Evolutionary conservation across 192 early-diverging fungal species (phyloP).

Genomic region (Linnemannia schmuckeri): DNA sequence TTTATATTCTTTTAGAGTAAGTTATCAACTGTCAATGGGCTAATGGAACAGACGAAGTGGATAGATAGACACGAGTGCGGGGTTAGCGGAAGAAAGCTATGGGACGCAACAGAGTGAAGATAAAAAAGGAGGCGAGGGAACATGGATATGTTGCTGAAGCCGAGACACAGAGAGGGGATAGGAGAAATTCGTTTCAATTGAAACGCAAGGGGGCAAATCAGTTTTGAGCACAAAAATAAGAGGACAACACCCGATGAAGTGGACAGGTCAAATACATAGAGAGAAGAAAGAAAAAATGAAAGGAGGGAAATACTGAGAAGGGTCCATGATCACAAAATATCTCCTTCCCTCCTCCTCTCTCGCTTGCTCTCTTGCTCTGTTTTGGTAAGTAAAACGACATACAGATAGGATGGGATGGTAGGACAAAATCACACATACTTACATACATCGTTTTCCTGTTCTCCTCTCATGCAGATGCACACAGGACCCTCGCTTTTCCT

Average conservation of each 20-base stretch:
- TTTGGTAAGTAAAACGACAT: not conserved
- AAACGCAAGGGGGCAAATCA: not conserved
- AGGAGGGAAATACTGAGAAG: too few relatives aligned
- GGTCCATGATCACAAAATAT: too few relatives aligned
- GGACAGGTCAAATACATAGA: not conserved
- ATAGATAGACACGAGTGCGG: too few relatives aligned
- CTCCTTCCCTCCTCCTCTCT: too few relatives aligned
- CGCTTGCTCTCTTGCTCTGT: not conserved
- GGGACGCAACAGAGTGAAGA: too few relatives aligned
- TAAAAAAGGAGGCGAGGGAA: too few relatives aligned
- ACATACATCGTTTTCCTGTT: too few relatives aligned
- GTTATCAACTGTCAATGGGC: too few relatives aligned
- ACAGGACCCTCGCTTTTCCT: not conserved
- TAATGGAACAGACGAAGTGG: too few relatives aligned
- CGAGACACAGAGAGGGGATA: not conserved
- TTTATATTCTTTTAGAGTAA: too few relatives aligned
- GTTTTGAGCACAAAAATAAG: not conserved
- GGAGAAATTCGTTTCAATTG: conserved; percentile 4
- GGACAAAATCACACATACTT: not conserved
- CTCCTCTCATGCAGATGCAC: not conserved
- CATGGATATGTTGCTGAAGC: not conserved
- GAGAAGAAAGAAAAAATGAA: not conserved
- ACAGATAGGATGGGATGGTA: not conserved
- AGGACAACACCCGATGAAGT: not conserved
- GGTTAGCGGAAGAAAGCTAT: too few relatives aligned